These are phyloP conservation scores for Eucalyptus polybractea DNA, from an alignment of 345 rosid genomes.

Conservation along the genomic window DNA sequence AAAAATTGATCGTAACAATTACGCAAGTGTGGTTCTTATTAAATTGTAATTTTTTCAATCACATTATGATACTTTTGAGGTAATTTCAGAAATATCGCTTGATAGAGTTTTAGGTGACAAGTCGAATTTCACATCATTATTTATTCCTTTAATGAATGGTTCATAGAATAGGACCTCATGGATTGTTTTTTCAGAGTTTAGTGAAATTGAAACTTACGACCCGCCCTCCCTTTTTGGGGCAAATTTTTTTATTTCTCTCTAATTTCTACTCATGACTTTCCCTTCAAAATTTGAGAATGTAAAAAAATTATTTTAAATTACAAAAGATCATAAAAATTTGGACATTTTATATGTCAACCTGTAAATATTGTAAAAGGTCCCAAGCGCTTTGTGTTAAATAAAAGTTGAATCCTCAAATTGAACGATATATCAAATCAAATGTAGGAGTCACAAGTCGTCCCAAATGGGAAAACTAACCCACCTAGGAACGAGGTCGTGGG, in stretches of 20 bases:
- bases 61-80: neutral
- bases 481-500: neutral
- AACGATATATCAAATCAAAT: neutral
- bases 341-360: neutral
- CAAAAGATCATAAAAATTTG: neutral
- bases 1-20: neutral
- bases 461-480: neutral
- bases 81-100: neutral
- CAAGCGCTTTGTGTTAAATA: neutral
- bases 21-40: neutral
- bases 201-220: neutral
- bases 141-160: neutral
- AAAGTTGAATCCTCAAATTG: neutral
- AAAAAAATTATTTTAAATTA: neutral
- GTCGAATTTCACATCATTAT: neutral
- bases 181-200: neutral
- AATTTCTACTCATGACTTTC: neutral
- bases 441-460: neutral
- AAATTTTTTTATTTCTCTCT: neutral
- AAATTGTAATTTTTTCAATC: neutral
- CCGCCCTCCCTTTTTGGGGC: neutral
- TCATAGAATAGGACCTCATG: neutral
- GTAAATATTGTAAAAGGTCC: neutral
- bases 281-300: neutral
- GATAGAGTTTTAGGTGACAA: neutral